These are phyloP conservation scores for Hyaloscypha bicolor DNA, from an alignment of 495 filamentous ascomycete genomes.

Conservation along the genomic window DNA sequence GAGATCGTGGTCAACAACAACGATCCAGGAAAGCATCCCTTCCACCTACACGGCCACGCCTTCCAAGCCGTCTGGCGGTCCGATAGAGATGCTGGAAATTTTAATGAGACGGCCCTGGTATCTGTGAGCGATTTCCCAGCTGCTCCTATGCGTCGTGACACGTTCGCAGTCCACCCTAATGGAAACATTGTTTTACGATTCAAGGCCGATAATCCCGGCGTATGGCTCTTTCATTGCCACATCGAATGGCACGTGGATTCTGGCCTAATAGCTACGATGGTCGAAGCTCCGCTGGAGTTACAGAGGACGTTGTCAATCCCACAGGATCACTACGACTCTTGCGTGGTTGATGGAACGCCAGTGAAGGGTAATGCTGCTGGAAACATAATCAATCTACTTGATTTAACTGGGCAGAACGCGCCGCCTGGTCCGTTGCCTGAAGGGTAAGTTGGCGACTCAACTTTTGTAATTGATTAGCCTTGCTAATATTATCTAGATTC, in stretches of 20 bases:
- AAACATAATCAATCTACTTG: constrained; percentile 56
- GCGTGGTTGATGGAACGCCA: constrained; percentile 46
- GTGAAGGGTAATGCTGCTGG: constrained; percentile 73
- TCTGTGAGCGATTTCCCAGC: constrained; percentile 31
- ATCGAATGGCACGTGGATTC: constrained; percentile 77
- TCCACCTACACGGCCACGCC: constrained; percentile 85
- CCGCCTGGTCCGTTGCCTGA: constrained; percentile 59
- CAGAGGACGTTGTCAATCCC: constrained; percentile 52
- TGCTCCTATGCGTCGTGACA: constrained; percentile 58
- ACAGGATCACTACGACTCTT: constrained; percentile 58
- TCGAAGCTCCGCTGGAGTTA: constrained; percentile 60
- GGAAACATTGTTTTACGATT: constrained; percentile 70
- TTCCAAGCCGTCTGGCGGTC: constrained; percentile 66
- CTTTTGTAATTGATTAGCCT: too few species aligned
- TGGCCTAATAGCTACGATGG: constrained; percentile 68
- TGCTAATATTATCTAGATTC: constrained; percentile 47
- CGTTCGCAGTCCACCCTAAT: constrained; percentile 53
- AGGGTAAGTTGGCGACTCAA: constrained; percentile 29
- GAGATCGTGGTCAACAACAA: background rate
- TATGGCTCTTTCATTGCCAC: constrained; percentile 79
- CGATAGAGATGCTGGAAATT: constrained; percentile 44
- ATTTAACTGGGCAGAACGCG: constrained; percentile 63
- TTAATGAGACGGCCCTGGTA: constrained; percentile 32
- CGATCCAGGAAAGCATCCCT: constrained; percentile 59
- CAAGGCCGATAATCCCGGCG: constrained; percentile 66